Percentiles rank a stretch among this genome's conserved stretches.
These are phyloP conservation scores for Vanderwaltozyma verrucispora DNA, from an alignment of 805 yeast species.

Conservation along the genomic window DNA sequence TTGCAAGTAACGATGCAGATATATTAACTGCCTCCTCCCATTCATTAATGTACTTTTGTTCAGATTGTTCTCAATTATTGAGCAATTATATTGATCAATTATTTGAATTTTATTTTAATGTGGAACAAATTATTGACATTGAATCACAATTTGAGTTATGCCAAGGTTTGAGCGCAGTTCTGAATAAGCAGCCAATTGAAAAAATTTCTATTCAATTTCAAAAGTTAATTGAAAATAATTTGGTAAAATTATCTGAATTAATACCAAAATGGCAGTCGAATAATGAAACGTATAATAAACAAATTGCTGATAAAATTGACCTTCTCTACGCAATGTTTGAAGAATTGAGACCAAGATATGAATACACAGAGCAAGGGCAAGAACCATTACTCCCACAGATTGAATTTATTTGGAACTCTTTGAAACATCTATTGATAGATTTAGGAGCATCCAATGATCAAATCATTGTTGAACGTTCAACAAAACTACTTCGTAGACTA, in stretches of 20 bases:
- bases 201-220: slow-evolving; percentile 53
- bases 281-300: slow-evolving; percentile 29
- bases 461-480: slow-evolving; percentile 51
- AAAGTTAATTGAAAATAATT: slow-evolving; percentile 47
- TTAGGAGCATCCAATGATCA: slow-evolving; percentile 16
- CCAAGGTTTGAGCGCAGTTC: slow-evolving; percentile 82
- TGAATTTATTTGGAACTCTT: slow-evolving; percentile 18
- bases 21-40: slow-evolving; percentile 81
- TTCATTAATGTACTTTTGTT: slow-evolving; percentile 89
- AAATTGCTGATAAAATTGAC: slow-evolving; percentile 67
- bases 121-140: slow-evolving; percentile 46
- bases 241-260: slow-evolving; percentile 24
- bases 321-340: slow-evolving; percentile 26
- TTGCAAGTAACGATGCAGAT: slow-evolving; percentile 22
- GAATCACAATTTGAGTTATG: slow-evolving; percentile 69
- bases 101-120: slow-evolving; percentile 55
- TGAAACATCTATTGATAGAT: slow-evolving; percentile 17
- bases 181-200: slow-evolving; percentile 48
- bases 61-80: slow-evolving; percentile 69
- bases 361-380: slow-evolving; percentile 21
- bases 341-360: slow-evolving; percentile 22
- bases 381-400: slow-evolving; percentile 25
- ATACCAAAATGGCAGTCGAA: slow-evolving; percentile 16
- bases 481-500: slow-evolving; percentile 56
- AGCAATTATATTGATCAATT: slow-evolving; percentile 64